Base-by-base conservation (phyloP, 805 yeast genomes). In the Myxozyma melibiosi region DNA sequence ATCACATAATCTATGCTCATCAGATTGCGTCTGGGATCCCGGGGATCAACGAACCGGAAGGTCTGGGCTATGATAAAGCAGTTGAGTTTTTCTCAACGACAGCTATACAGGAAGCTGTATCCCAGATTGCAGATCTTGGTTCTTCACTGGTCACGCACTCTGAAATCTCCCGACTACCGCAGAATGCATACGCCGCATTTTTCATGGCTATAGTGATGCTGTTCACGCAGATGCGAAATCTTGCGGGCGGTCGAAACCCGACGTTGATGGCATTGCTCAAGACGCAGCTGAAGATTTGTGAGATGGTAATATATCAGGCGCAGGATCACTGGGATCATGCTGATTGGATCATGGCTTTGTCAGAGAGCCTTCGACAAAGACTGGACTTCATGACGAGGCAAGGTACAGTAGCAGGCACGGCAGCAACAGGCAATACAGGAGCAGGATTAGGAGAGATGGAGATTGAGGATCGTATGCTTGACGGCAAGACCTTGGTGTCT, bases 271-370 rank as follows among this genome's bases (percentile, higher is more conserved):
- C 28, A 2, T 40, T 48, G 28, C 40, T 49, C n/a, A 31, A 40
- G 27, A 41, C 55, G 35, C 60, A 55, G 52, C 35, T 60, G 14
- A 43, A 42, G 20, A 44, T 61, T 8, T 58, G 62, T 34, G 63
- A 61, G 39, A 37, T 46, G 39, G 57, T 61, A 11, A 42, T 61
- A 3, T 47, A 50, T 13, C 53, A 54, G 35, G 49, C 61, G 3
- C 64, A 61, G 50, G 63, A 58, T 35, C 54, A 54, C 28, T 61
- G 63, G 63, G 64, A 61, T 30, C 64, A 61, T 38, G 62, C 64
- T 4, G 61, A 45, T 39, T 61, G 61, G 57, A 34, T 58, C 4
- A 31, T 58, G 5, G 57, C 61, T 2, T 28, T 58, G 25, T 56
- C 58, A 9, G 61, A 56, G 22, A 48, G 44, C 22, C n/a, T 58